Percentiles rank a stretch among this genome's conserved stretches.
Evolutionary conservation across 345 rosid species (phyloP).

Genomic region (Linum usitatissimum): DNA sequence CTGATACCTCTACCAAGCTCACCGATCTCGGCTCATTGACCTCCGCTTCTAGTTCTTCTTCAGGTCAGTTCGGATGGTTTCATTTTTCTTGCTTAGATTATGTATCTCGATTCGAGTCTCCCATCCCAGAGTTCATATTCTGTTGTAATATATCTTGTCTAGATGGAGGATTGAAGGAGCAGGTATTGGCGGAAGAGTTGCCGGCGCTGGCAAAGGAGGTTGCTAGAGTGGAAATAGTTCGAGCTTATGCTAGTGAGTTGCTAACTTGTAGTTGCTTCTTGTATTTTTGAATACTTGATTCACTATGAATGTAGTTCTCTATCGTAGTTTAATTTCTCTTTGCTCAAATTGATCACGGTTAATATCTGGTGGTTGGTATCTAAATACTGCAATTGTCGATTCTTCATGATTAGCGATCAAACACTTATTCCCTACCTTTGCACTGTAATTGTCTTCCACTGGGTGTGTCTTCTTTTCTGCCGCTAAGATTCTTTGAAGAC

Average conservation of each 20-base stretch:
- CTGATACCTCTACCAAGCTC: slow-evolving; percentile 33
- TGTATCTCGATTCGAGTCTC: no score
- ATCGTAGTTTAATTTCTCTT: no score
- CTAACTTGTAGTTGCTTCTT: not conserved
- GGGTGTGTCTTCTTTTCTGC: no score
- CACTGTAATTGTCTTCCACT: no score
- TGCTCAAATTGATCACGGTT: no score
- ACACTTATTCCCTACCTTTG: no score
- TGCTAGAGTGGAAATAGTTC: slow-evolving; percentile 69
- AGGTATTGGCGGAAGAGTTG: slow-evolving; percentile 58
- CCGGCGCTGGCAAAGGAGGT: slow-evolving; percentile 82
- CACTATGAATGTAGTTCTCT: not conserved
- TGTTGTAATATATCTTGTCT: slow-evolving; percentile 3
- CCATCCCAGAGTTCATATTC: not conserved
- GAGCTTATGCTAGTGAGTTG: slow-evolving; percentile 67
- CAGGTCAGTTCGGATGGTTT: slow-evolving; percentile 26
- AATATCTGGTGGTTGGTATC: no score
- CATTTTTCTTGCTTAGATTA: no score
- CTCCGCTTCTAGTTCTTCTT: slow-evolving; percentile 19
- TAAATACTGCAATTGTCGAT: no score
- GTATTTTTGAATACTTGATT: not conserved
- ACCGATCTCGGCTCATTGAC: slow-evolving; percentile 43
- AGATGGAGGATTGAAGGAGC: slow-evolving; percentile 35
- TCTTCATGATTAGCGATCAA: no score
- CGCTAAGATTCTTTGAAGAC: no score